Evolutionary conservation across 768 basidiomycete species (phyloP).

Genomic region (Leccinum sublutescens): DNA sequence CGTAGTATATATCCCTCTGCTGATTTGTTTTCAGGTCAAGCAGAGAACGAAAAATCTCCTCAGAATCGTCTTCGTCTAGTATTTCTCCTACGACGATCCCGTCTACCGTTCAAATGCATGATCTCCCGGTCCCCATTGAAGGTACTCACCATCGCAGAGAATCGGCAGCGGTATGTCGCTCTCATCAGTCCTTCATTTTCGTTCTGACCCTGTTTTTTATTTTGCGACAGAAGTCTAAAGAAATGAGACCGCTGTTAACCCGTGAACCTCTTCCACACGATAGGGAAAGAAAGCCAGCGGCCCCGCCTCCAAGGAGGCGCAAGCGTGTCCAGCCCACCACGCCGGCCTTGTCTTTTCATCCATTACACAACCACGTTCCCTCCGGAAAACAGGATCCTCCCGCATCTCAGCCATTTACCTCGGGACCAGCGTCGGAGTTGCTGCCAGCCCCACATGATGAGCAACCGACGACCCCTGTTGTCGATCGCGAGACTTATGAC

Average conservation of each 20-base stretch:
- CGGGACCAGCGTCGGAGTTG: constrained; percentile 10
- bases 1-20: constrained; percentile 25
- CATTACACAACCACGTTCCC: constrained; percentile 20
- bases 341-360: constrained; percentile 21
- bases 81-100: constrained; percentile 11
- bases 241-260: constrained; percentile 21
- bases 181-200: constrained; percentile 12
- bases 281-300: constrained; percentile 23
- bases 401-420: constrained; percentile 1
- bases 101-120: constrained; percentile 11
- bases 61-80: constrained; percentile 5
- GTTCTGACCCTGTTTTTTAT: constrained; percentile 8
- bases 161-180: constrained; percentile 18
- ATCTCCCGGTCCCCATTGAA: constrained; percentile 12
- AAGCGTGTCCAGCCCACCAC: constrained; percentile 21
- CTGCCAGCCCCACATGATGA: constrained; percentile 13
- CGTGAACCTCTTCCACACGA: constrained; percentile 22
- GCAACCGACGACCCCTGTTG: constrained; percentile 3
- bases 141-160: constrained; percentile 19
- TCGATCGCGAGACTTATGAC: constrained; percentile 10
- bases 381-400: constrained; percentile 22
- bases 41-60: constrained; percentile 11
- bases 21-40: constrained; percentile 14
- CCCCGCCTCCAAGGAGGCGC: constrained; percentile 23
- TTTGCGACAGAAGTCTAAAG: constrained; percentile 21